Percentiles rank a stretch among this genome's conserved stretches.
Evolutionary conservation across 2,329 filamentous ascomycete genomes (phyloP).

Genomic region (Immersiporthe knoxdaviesiana): DNA sequence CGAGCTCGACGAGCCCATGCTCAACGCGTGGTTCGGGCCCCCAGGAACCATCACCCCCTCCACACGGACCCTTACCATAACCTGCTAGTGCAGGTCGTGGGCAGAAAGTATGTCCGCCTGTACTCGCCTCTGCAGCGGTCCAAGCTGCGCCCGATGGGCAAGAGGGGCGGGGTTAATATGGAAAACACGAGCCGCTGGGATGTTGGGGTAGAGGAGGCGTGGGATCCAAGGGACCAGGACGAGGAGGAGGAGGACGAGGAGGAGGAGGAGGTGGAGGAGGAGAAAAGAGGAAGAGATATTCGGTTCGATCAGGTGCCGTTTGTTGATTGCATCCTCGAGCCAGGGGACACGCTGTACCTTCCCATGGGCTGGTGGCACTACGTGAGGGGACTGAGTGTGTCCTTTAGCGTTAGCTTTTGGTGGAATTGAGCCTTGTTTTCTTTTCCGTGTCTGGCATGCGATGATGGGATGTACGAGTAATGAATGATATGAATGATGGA

Average conservation of each 20-base stretch:
- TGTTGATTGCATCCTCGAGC: conserved; percentile 76
- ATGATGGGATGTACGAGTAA: background rate
- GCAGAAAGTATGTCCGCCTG: conserved; percentile 87
- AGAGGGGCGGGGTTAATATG: conserved; percentile 81
- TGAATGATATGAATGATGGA: background rate
- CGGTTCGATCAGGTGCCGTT: conserved; percentile 65
- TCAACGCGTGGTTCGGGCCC: conserved; percentile 95
- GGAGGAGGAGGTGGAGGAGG: conserved; percentile 35
- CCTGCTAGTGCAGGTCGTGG: conserved; percentile 85
- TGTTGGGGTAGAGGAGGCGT: conserved; percentile 69
- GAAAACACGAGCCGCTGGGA: conserved; percentile 85
- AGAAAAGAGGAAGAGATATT: conserved; percentile 42
- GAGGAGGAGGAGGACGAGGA: conserved; percentile 29
- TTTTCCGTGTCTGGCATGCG: background rate
- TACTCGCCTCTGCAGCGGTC: conserved; percentile 70
- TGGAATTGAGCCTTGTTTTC: conserved; percentile 62
- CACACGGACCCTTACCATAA: conserved; percentile 97
- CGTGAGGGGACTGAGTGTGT: conserved; percentile 80
- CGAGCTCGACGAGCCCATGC: conserved; percentile 58
- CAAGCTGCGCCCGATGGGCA: conserved; percentile 62
- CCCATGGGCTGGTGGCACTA: conserved; percentile 99
- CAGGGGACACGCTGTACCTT: conserved; percentile 86
- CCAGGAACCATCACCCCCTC: conserved; percentile 86
- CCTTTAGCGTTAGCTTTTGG: conserved; percentile 97
- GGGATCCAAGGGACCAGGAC: conserved; percentile 47